Evolutionary conservation across 805 yeast species (phyloP), one percentile per base, ranked within the genome.

Genomic region (Blastobotrys parvus): DNA sequence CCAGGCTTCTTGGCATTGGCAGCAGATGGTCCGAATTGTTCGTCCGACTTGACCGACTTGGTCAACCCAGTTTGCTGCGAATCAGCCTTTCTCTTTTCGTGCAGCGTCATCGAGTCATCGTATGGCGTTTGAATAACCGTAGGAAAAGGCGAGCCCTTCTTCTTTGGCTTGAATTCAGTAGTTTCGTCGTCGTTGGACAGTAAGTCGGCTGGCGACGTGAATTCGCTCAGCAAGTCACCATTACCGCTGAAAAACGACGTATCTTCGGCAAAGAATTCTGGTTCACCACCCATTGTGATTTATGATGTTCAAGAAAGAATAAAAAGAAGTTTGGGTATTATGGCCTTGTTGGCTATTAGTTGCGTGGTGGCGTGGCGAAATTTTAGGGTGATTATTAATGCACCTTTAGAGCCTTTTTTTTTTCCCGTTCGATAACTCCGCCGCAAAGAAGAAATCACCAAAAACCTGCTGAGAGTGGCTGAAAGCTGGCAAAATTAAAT

Each of bases 1-100:
- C 95, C 96, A 0, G 92, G 87, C 41, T 53, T 55, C 38, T 19
- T 41, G 35, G 25, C 27, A n/a, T 42, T 31, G 38, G 34, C 35
- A 10, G 15, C n/a, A 7, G 29, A 25, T 7, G 29, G 29, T 8
- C 29, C 29, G 11, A 11, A 25, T 7, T 8, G 11, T 8, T 25
- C 29, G 11, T 25, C 29, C 7, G 10, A 7, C 29, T 25, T 25
- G 7, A 11, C 29, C 7, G 29, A 25, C 29, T 25, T 25, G 7
- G 29, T 8, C 29, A 11, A 25, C 11, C 10, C 7, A 8, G 7
- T 11, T 11, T 25, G 7, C 11, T 25, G 29, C 11, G 29, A 25
- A 11, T 25, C 29, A 25, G 29, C 29, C 11, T 25, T 25, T 25
- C 29, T 25, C 29, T 25, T 25, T 25, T 25, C 29, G 11, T 25